A percentile compares a stretch with the other conserved stretches of the same genome.
Conservation (phyloP, 192 early-diverging fungal species). For the Podila epicladia region DNA sequence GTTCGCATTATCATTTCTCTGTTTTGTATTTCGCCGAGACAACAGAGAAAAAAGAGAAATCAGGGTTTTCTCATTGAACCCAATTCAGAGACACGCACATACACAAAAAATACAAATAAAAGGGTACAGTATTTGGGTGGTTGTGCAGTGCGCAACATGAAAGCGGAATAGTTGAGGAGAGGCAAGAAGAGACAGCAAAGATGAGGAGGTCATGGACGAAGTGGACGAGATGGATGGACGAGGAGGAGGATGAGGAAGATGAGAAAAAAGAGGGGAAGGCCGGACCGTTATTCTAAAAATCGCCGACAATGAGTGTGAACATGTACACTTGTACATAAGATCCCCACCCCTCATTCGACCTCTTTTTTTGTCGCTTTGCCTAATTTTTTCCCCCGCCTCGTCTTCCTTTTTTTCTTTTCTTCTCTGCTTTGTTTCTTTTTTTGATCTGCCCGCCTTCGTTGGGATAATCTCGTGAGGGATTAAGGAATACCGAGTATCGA, state of each 20-base stretch:
- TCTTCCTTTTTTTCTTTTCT: not conserved
- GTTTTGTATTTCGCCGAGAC: conserved; percentile 8
- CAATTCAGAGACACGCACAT: too few species aligned
- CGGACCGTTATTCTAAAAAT: too few species aligned
- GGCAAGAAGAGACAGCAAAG: not conserved
- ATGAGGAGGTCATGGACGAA: not conserved
- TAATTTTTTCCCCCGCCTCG: not conserved
- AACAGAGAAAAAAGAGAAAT: not conserved
- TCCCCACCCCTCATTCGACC: not conserved
- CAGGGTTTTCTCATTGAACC: not conserved
- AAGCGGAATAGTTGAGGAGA: not conserved
- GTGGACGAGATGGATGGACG: not conserved
- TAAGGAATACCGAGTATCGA: too few species aligned
- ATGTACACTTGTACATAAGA: conserved; percentile 4
- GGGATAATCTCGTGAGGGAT: too few species aligned
- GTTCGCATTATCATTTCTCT: not conserved
- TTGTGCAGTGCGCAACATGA: too few species aligned
- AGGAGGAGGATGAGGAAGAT: not conserved
- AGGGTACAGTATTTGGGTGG: too few species aligned
- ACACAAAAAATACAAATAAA: too few species aligned
- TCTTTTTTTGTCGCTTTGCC: not conserved
- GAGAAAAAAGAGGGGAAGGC: not conserved
- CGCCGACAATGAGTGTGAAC: too few species aligned
- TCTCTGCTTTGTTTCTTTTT: not conserved
- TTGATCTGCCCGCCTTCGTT: not conserved